Percentiles rank a stretch among this genome's conserved stretches.
phyloP scores from a whole-genome alignment of 257 asterid genomes.

The Orobanche coerulescens region DNA sequence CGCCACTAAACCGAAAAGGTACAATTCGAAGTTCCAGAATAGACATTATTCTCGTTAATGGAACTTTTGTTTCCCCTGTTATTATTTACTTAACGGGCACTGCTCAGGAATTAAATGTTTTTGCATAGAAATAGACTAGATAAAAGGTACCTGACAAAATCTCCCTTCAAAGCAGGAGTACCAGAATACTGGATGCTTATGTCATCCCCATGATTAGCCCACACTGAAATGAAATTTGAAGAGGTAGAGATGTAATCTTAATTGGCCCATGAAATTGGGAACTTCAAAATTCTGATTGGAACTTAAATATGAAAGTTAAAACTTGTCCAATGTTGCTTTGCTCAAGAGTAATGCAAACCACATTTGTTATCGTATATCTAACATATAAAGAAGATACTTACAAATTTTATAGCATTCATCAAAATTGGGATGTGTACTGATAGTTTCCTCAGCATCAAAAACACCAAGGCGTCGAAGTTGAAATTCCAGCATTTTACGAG shows the following conservation, averaged over 20 bases:
- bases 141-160: slow-evolving; percentile 71
- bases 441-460: slow-evolving; percentile 82
- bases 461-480: slow-evolving; percentile 91
- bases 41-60: neutral
- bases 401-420: slow-evolving; percentile 77
- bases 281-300: slow-evolving; percentile 10
- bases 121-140: slow-evolving; percentile 6
- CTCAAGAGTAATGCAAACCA: slow-evolving; percentile 2
- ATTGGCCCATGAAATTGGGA: slow-evolving; percentile 1
- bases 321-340: slow-evolving; percentile 10
- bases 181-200: slow-evolving; percentile 98
- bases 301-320: slow-evolving; percentile 8
- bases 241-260: slow-evolving; percentile 20
- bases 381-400: slow-evolving; percentile 30
- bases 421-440: slow-evolving; percentile 73
- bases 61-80: neutral
- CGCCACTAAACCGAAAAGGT: neutral
- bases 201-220: slow-evolving; percentile 99
- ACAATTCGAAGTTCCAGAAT: neutral
- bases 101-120: neutral
- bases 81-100: slow-evolving; percentile 12
- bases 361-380: slow-evolving; percentile 9
- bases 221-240: slow-evolving; percentile 50
- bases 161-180: slow-evolving; percentile 96
- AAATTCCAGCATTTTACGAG: slow-evolving; percentile 89